Conservation (phyloP, 257 asterid genomes). For the Oldenlandia corymbosa region DNA sequence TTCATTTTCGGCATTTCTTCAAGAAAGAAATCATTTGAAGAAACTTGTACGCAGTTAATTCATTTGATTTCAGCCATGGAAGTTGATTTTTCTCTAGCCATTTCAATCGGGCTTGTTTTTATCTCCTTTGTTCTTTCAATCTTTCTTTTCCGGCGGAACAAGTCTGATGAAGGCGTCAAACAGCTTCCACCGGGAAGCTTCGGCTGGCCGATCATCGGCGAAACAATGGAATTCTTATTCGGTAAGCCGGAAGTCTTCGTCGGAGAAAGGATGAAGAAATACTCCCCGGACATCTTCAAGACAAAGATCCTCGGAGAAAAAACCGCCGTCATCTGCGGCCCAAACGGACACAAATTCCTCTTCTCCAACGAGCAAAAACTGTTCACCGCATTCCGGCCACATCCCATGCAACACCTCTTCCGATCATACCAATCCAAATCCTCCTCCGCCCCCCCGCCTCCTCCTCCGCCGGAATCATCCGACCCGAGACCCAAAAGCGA, state of each 20-base stretch:
- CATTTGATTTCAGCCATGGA: constrained; percentile 8
- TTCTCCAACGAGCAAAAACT: constrained; percentile 56
- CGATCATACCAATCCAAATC: constrained; percentile 41
- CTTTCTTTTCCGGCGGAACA: constrained; percentile 12
- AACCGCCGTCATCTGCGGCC: constrained; percentile 68
- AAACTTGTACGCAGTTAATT: too few species aligned
- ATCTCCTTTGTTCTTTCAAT: constrained; percentile 11
- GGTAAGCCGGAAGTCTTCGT: constrained; percentile 63
- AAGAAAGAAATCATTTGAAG: too few species aligned
- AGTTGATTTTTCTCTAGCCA: constrained; percentile 3
- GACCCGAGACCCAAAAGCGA: too few species aligned
- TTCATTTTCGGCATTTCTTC: too few species aligned
- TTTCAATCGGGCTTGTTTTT: constrained; percentile 11
- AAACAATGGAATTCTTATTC: constrained; percentile 43
- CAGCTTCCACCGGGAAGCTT: constrained; percentile 68
- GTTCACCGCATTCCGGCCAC: constrained; percentile 59
- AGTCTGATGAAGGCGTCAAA: constrained; percentile 1
- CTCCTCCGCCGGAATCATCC: background rate
- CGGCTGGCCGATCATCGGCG: constrained; percentile 69
- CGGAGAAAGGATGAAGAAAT: constrained; percentile 44
- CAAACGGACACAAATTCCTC: constrained; percentile 60
- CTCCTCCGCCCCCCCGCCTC: constrained; percentile 4
- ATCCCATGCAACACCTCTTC: constrained; percentile 51
- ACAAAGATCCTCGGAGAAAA: constrained; percentile 68
- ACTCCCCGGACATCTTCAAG: constrained; percentile 54